These are phyloP conservation scores for Daedaleopsis sinensis DNA, from an alignment of 768 basidiomycete species.

Conservation along the genomic window DNA sequence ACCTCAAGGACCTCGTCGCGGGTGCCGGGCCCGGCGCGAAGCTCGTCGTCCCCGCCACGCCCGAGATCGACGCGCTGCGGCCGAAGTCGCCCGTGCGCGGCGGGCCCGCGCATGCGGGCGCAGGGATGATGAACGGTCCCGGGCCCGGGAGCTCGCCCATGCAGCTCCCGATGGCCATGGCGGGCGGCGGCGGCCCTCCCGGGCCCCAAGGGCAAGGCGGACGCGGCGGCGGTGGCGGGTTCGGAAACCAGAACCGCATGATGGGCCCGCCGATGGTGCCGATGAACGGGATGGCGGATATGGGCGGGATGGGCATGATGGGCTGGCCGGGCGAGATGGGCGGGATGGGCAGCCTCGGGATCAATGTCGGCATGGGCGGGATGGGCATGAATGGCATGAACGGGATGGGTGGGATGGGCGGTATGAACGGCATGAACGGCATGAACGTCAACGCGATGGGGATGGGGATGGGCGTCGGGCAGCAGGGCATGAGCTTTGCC, in stretches of 20 bases:
- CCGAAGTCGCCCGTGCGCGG: conserved; percentile 80
- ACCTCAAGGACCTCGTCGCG: conserved; percentile 48
- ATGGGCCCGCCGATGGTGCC: conserved; percentile 46
- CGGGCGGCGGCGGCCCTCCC: conserved; percentile 14
- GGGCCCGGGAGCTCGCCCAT: conserved; percentile 37
- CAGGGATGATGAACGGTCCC: conserved; percentile 34
- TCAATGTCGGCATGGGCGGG: conserved; percentile 5
- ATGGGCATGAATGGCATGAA: conserved; percentile 11
- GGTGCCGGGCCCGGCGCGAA: conserved; percentile 50
- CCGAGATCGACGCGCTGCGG: conserved; percentile 80
- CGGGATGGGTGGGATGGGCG: conserved; percentile 11
- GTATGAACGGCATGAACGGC: conserved; percentile 35
- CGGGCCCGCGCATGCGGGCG: conserved; percentile 28
- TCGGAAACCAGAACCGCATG: conserved; percentile 23
- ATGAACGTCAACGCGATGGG: conserved; percentile 35
- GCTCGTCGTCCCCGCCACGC: conserved; percentile 68
- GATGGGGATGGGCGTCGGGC: conserved; percentile 20
- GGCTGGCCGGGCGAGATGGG: conserved; percentile 16
- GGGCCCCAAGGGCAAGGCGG: conserved; percentile 9
- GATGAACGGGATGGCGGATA: conserved; percentile 36
- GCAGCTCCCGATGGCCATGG: conserved; percentile 31
- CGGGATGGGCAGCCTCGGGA: conserved; percentile 2
- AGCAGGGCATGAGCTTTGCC: conserved; percentile 19
- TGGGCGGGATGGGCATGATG: conserved; percentile 36
- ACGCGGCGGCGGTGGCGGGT: conserved; percentile 24